These are phyloP conservation scores for Avicennia marina DNA, from an alignment of 257 asterid genomes.

Conservation along the genomic window DNA sequence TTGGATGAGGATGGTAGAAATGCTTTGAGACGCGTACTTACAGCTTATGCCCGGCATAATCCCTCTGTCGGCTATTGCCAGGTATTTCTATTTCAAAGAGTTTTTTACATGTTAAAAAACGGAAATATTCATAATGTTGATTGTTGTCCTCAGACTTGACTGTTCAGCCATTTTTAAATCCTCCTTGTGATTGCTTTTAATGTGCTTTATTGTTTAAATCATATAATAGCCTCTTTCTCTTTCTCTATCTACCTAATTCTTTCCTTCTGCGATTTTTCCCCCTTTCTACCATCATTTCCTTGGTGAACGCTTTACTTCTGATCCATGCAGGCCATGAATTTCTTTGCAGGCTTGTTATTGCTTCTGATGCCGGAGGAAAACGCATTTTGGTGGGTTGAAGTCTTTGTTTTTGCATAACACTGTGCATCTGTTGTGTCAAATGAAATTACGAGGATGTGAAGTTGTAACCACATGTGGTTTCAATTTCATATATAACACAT, in stretches of 20 bases:
- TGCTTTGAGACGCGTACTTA: conserved; percentile 95
- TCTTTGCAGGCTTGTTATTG: conserved; percentile 93
- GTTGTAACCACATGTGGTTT: not conserved
- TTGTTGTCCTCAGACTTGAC: not conserved
- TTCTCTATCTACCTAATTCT: not conserved
- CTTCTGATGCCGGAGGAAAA: conserved; percentile 99
- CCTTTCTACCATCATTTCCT: not conserved
- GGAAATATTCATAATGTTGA: not conserved
- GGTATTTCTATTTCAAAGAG: conserved; percentile 32
- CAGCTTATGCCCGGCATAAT: conserved; percentile 95
- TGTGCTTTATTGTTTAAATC: not conserved
- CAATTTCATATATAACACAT: not conserved
- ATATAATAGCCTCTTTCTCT: not conserved
- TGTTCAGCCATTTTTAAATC: not conserved
- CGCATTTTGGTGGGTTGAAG: conserved; percentile 83
- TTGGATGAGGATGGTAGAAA: conserved; percentile 94
- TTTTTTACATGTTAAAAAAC: not conserved
- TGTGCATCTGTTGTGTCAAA: conserved; percentile 3
- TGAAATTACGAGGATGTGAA: not conserved
- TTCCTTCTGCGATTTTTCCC: not conserved
- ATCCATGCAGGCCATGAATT: conserved; percentile 93
- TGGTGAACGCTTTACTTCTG: not conserved
- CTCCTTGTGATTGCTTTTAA: not conserved
- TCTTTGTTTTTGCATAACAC: conserved; percentile 4
- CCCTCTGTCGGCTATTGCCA: conserved; percentile 98